Evolutionary conservation across 345 rosid species (phyloP).

Genomic region (Heritiera littoralis): DNA sequence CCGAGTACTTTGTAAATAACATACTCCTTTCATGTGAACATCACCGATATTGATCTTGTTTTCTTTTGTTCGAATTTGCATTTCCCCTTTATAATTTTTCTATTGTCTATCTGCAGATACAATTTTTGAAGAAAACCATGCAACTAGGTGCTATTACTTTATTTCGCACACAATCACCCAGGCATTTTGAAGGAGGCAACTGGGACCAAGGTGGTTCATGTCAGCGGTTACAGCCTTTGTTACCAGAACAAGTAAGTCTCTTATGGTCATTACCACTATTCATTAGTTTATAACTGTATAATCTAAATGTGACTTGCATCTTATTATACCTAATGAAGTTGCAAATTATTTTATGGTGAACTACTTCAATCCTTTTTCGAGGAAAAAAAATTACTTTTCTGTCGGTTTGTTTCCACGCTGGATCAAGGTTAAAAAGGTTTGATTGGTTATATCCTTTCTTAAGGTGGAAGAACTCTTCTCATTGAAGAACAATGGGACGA

Average conservation of each 20-base stretch:
- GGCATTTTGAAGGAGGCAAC: constrained; percentile 99
- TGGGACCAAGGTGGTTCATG: constrained; percentile 99
- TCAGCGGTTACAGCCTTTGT: constrained; percentile 52
- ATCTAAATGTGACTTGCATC: neutral
- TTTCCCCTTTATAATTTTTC: neutral
- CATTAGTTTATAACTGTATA: neutral
- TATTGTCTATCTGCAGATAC: constrained; percentile 35
- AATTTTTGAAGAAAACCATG: constrained; percentile 47
- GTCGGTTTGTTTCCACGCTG: neutral
- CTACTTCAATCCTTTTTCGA: neutral
- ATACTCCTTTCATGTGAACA: neutral
- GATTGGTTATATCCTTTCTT: neutral
- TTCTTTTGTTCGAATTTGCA: neutral
- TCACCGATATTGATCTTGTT: neutral
- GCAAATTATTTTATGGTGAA: neutral
- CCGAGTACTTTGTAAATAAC: neutral
- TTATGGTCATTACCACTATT: neutral
- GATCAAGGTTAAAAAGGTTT: neutral
- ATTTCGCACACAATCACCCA: constrained; percentile 83
- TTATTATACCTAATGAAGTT: neutral
- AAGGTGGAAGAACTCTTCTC: constrained; percentile 81
- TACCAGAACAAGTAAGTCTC: constrained; percentile 56
- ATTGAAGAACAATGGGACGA: constrained; percentile 62
- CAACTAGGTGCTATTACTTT: constrained; percentile 48
- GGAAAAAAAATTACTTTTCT: neutral